These are phyloP conservation scores for Phytopythium montanum DNA, from an alignment of 352 stramenopile genomes.

Conservation along the genomic window DNA sequence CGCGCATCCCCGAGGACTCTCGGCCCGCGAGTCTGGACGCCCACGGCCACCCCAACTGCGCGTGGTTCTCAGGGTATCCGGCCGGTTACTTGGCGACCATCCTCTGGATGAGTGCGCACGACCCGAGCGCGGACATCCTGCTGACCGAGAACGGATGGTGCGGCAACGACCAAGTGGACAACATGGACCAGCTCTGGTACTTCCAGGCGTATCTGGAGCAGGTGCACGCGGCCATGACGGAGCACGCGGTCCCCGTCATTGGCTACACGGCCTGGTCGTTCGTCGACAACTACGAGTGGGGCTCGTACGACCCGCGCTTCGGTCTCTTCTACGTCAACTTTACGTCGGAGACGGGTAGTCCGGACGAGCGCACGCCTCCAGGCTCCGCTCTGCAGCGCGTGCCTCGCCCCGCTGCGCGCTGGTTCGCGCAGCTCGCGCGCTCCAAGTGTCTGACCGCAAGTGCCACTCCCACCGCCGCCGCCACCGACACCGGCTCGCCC, in stretches of 20 bases:
- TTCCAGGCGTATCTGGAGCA: slow-evolving; percentile 33
- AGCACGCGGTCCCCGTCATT: slow-evolving; percentile 15
- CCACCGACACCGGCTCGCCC: too few species aligned
- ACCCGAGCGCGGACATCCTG: slow-evolving; percentile 27
- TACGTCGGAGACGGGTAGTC: slow-evolving; percentile 18
- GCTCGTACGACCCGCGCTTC: slow-evolving; percentile 27
- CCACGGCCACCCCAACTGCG: slow-evolving; percentile 19
- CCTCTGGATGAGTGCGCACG: slow-evolving; percentile 31
- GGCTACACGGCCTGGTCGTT: slow-evolving; percentile 23
- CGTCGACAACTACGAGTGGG: slow-evolving; percentile 34
- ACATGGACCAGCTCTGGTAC: slow-evolving; percentile 34
- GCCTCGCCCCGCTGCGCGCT: slow-evolving; percentile 25
- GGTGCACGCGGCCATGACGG: slow-evolving; percentile 8
- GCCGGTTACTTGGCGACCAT: slow-evolving; percentile 34
- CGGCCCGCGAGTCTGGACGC: slow-evolving; percentile 21
- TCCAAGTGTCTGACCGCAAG: slow-evolving; percentile 23
- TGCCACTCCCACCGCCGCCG: neutral
- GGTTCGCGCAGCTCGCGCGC: slow-evolving; percentile 25
- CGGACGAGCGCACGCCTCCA: slow-evolving; percentile 16
- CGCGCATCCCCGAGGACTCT: slow-evolving; percentile 46
- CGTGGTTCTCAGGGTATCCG: slow-evolving; percentile 33
- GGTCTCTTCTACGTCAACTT: slow-evolving; percentile 47
- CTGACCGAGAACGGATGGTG: slow-evolving; percentile 65
- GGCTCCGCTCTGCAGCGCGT: slow-evolving; percentile 19
- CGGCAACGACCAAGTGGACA: slow-evolving; percentile 41